Percentiles rank a stretch among this genome's conserved stretches.
These are phyloP conservation scores for Crithidia brevicula DNA, from an alignment of 208 protist species.

Conservation along the genomic window DNA sequence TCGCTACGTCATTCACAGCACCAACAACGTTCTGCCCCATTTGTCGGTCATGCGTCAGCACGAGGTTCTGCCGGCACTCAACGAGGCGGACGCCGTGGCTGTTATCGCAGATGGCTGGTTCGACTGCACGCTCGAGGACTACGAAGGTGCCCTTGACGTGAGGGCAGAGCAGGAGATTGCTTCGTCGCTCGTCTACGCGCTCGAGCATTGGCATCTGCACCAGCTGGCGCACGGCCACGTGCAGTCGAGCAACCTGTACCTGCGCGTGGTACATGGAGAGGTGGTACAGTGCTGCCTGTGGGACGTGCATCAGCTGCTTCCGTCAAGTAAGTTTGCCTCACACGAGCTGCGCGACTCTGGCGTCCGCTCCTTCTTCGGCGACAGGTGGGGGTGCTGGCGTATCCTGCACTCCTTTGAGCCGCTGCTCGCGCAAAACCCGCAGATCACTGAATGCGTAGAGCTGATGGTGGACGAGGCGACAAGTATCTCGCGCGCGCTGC, in stretches of 20 bases:
- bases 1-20: slow-evolving; percentile 26
- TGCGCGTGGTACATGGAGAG: slow-evolving; percentile 49
- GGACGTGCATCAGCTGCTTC: slow-evolving; percentile 53
- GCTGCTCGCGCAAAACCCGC: slow-evolving; percentile 28
- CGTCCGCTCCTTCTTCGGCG: slow-evolving; percentile 48
- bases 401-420: slow-evolving; percentile 38
- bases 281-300: slow-evolving; percentile 65
- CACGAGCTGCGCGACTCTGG: slow-evolving; percentile 46
- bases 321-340: slow-evolving; percentile 49
- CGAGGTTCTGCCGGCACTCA: slow-evolving; percentile 49
- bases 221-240: slow-evolving; percentile 73
- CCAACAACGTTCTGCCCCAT: slow-evolving; percentile 63
- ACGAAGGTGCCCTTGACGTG: slow-evolving; percentile 16
- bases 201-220: slow-evolving; percentile 92
- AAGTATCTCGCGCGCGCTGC: slow-evolving; percentile 54
- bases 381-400: slow-evolving; percentile 67
- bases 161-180: slow-evolving; percentile 47
- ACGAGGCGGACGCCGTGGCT: slow-evolving; percentile 31
- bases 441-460: slow-evolving; percentile 35
- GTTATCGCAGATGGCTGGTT: slow-evolving; percentile 85
- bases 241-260: slow-evolving; percentile 70
- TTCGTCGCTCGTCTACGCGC: slow-evolving; percentile 61
- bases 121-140: slow-evolving; percentile 59
- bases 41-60: slow-evolving; percentile 67
- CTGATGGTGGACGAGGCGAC: slow-evolving; percentile 41